phyloP scores from a whole-genome alignment of 305 asterid genomes.

The Rubia peregrina region DNA sequence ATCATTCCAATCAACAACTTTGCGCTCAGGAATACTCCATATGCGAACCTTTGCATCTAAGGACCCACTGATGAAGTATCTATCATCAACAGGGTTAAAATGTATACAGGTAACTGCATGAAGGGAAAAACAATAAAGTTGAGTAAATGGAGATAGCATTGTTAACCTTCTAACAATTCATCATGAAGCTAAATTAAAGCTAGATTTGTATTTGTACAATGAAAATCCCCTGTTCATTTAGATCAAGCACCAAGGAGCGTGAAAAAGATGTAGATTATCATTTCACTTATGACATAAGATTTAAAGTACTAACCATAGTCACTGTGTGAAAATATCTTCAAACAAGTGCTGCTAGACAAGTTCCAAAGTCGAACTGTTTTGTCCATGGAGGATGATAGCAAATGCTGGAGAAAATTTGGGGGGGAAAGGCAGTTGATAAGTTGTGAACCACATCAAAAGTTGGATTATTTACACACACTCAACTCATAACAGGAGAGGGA shows the following conservation, averaged over 20 bases:
- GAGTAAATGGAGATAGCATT: constrained; percentile 4
- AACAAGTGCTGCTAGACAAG: constrained; percentile 39
- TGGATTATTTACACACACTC: not conserved
- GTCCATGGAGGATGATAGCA: constrained; percentile 50
- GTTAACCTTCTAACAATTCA: not conserved
- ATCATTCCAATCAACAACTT: constrained; percentile 99
- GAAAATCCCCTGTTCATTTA: not conserved
- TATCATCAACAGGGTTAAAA: constrained; percentile 96
- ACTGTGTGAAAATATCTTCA: constrained; percentile 39
- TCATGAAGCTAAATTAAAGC: not conserved
- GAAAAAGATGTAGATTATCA: not conserved
- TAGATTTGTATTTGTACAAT: not conserved
- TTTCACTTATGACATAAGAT: not conserved
- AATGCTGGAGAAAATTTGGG: constrained; percentile 24
- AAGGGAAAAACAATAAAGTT: constrained; percentile 26
- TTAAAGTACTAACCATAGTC: constrained; percentile 33
- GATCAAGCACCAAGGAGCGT: no score
- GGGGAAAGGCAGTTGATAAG: not conserved
- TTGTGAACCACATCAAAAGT: not conserved
- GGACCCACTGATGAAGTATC: constrained; percentile 98
- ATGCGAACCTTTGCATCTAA: constrained; percentile 97
- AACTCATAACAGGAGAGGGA: not conserved
- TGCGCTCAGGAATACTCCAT: constrained; percentile 97
- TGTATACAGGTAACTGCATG: constrained; percentile 93
- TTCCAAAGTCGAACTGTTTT: constrained; percentile 50